Base-by-base conservation (phyloP, 306 rosid species). In the Dryas alaskensis region DNA sequence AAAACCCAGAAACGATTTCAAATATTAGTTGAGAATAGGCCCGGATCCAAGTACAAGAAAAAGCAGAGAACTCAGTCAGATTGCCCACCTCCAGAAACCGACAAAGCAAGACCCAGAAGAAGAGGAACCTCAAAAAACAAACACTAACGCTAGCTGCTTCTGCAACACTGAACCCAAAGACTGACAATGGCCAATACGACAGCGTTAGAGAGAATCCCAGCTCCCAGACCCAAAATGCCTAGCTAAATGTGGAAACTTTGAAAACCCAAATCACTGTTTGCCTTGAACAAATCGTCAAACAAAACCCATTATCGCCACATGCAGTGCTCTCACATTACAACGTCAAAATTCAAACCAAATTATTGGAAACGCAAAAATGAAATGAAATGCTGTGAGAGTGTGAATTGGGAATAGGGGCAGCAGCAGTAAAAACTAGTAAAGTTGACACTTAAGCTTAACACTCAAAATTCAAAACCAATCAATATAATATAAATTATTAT, bases 101-200 rank as follows among this genome's bases (percentile, higher is more conserved):
- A 80, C 74, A 70, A 27, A 67, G 75, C 40, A 76, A 80, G 76
- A 78, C 82, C 79, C 84, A 79, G 82, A 84, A 76, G 6, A 46
- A 77, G 53, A 76, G 80, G 78, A 74, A 74, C 80, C 73, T 67
- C 65, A 73, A 73, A 75, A 62, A 77, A 78, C 83, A 87, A 87
- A 31, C 37, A 31, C 37, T 1, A 31, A 31, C 37, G 37, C 37
- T 31, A 31, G 37, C 37, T 31, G 92, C 78, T 79, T 42, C 81
- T 73, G 31, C 65, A 44, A 76, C 85, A 86, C 81, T 65, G 77
- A 80, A 89, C 87, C 86, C 88, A 76, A 89, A 79, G 86, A 83
- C 92, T 86, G 92, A 93, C 92, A 89, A 60, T 10, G 52, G 4
- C 65, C 48, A 53, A 67, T 48, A 27, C 64, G 62, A 69, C 13